Evolutionary conservation across 2,329 filamentous ascomycete genomes (phyloP).

Genomic region (Trichoderma koningii): DNA sequence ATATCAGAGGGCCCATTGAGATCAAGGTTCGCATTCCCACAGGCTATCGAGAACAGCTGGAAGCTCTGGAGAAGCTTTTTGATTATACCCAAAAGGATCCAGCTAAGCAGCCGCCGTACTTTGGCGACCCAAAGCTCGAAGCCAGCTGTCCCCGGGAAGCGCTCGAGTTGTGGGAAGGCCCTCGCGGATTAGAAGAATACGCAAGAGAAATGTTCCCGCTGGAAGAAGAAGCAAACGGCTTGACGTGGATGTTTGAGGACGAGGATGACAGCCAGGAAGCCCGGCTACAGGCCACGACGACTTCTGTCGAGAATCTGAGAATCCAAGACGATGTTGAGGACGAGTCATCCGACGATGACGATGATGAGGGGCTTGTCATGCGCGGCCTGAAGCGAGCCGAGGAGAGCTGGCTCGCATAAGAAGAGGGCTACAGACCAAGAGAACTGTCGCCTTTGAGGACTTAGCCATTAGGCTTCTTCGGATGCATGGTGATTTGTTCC

Average conservation of each 20-base stretch:
- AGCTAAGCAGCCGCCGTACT: slow-evolving; percentile 63
- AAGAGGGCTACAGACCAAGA: not conserved
- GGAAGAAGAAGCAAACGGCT: slow-evolving; percentile 90
- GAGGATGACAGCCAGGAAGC: slow-evolving; percentile 46
- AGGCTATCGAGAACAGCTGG: slow-evolving; percentile 86
- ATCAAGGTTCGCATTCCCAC: slow-evolving; percentile 82
- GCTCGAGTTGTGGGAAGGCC: slow-evolving; percentile 85
- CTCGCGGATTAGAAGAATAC: slow-evolving; percentile 89
- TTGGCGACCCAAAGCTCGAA: slow-evolving; percentile 60
- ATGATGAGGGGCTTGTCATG: slow-evolving; percentile 62
- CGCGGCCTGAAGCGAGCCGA: slow-evolving; percentile 58
- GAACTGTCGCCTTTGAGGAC: not conserved
- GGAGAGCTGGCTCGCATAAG: slow-evolving; percentile 60
- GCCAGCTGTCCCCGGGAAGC: slow-evolving; percentile 71
- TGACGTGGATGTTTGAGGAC: slow-evolving; percentile 82
- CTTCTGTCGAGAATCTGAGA: slow-evolving; percentile 43
- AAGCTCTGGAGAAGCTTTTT: slow-evolving; percentile 65
- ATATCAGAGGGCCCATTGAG: slow-evolving; percentile 76
- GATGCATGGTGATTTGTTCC: slow-evolving; percentile 16
- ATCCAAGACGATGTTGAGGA: slow-evolving; percentile 46
- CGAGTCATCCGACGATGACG: slow-evolving; percentile 51
- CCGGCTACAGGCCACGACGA: slow-evolving; percentile 40
- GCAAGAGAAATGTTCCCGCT: slow-evolving; percentile 90
- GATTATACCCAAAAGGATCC: slow-evolving; percentile 53
- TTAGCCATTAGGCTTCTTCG: not conserved